Conservation (phyloP, 257 asterid species). For the Craterostigma plantagineum region DNA sequence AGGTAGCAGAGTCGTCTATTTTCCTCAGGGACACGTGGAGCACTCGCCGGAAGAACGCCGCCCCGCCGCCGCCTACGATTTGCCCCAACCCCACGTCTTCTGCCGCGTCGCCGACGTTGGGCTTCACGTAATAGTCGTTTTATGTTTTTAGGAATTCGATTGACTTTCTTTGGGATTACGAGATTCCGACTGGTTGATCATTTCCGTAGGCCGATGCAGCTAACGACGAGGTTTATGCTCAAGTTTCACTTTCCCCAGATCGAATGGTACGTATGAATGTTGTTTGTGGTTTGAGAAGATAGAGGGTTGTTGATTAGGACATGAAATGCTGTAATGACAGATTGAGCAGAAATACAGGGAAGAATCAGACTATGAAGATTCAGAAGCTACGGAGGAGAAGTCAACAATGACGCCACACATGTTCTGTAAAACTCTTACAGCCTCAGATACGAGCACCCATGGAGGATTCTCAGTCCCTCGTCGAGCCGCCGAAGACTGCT, state of each 20-base stretch:
- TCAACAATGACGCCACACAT: constrained; percentile 65
- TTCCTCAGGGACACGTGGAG: constrained; percentile 91
- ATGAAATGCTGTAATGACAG: constrained; percentile 14
- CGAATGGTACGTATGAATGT: constrained; percentile 30
- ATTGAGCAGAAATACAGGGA: constrained; percentile 52
- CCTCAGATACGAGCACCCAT: constrained; percentile 95
- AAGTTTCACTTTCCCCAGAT: constrained; percentile 67
- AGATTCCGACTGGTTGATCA: background rate
- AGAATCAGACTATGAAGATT: constrained; percentile 40
- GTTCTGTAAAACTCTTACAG: constrained; percentile 88
- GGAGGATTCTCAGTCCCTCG: constrained; percentile 97
- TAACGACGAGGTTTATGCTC: constrained; percentile 80
- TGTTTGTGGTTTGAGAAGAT: no score
- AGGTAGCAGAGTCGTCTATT: constrained; percentile 65
- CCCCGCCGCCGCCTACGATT: constrained; percentile 21
- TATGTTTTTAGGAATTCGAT: background rate
- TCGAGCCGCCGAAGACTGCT: constrained; percentile 95
- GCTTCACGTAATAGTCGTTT: constrained; percentile 34
- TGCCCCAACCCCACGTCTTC: constrained; percentile 60
- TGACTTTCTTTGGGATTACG: background rate
- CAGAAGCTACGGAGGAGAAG: constrained; percentile 33
- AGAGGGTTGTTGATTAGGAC: no score
- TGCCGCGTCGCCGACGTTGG: constrained; percentile 85
- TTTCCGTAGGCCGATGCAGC: constrained; percentile 57
- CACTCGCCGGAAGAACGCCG: constrained; percentile 36